Evolutionary conservation across 2,329 filamentous ascomycete species (phyloP), one percentile per base, ranked within the genome.

Genomic region (Pseudogymnoascus sp.): DNA sequence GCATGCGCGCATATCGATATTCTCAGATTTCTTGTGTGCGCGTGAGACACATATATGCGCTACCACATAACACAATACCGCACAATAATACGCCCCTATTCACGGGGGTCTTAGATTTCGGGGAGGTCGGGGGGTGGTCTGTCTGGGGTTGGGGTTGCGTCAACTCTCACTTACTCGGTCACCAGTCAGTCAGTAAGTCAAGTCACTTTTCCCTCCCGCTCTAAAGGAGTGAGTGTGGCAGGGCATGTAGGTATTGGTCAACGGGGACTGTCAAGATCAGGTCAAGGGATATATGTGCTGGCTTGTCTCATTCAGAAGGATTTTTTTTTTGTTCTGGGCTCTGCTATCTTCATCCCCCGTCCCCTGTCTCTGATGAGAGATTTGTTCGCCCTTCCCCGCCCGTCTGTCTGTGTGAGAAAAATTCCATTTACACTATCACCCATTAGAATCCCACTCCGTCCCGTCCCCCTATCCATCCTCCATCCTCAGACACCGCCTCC

Each of bases 361-460:
- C 11, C 23, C 25, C 28, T 18, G 25, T 33, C 25, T 56, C 50
- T 18, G 25, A 33, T 6, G 31, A 33, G 50, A 18, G 47, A 53
- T 53, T 53, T 53, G n/a, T 47, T n/a, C 12, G 12, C 12, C 42
- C 21, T n/a, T 6, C 10, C 23, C 42, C 4, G 23, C 21, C 42
- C 44, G 44, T 50, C 23, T 18, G n/a, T n/a, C 28, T 14, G n/a
- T 2, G n/a, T 25, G 23, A 25, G 5, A n/a, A 33, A 56, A 31
- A 21, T 16, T 56, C 18, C 50, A 56, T 56, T 12, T 33, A 56
- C 25, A 21, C 50, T 33, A 56, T 56, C 50, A 33, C 50, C 50
- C 50, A 56, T 56, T 56, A 56, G 50, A 56, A 56, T 56, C 50
- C 50, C 50, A 5, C 4, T 33, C 50, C 50, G 50, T 56, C 18